Evolutionary conservation across 176 grass and related monocot species (phyloP).

Genomic region (Zea luxurians): DNA sequence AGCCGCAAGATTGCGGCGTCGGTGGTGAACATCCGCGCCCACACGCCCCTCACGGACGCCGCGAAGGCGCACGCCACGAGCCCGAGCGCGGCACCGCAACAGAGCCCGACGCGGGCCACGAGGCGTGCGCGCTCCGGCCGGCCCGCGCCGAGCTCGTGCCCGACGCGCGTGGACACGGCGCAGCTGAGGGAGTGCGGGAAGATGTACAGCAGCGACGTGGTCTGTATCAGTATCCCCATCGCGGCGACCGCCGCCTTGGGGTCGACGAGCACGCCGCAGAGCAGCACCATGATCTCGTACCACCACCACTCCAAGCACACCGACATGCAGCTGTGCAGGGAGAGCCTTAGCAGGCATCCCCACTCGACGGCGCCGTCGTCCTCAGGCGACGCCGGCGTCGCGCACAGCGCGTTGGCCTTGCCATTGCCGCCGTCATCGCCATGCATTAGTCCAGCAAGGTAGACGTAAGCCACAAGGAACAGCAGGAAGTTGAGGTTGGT

Average conservation of each 20-base stretch:
- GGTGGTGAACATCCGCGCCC: constrained; percentile 71
- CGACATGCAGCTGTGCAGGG: constrained; percentile 75
- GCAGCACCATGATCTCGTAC: constrained; percentile 97
- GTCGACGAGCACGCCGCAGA: constrained; percentile 73
- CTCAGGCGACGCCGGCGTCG: not conserved
- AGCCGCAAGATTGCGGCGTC: constrained; percentile 53
- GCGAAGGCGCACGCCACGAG: constrained; percentile 53
- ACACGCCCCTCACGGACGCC: constrained; percentile 53
- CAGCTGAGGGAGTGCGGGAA: constrained; percentile 80
- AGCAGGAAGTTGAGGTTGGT: constrained; percentile 70
- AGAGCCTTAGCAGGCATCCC: constrained; percentile 55
- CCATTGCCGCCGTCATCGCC: not conserved
- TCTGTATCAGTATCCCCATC: constrained; percentile 90
- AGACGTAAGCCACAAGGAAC: constrained; percentile 52
- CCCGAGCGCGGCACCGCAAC: constrained; percentile 50
- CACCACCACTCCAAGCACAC: constrained; percentile 98
- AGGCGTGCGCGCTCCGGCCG: constrained; percentile 56
- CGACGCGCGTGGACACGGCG: constrained; percentile 81
- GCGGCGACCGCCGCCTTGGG: constrained; percentile 74
- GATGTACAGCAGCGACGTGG: constrained; percentile 90
- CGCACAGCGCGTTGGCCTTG: constrained; percentile 32
- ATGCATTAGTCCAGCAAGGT: constrained; percentile 40
- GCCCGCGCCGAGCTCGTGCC: constrained; percentile 76
- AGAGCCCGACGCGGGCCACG: constrained; percentile 52
- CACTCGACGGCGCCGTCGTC: constrained; percentile 48